Evolutionary conservation across 805 yeast genomes (phyloP), one percentile per base, ranked within the genome.

Genomic region (Candida maris): DNA sequence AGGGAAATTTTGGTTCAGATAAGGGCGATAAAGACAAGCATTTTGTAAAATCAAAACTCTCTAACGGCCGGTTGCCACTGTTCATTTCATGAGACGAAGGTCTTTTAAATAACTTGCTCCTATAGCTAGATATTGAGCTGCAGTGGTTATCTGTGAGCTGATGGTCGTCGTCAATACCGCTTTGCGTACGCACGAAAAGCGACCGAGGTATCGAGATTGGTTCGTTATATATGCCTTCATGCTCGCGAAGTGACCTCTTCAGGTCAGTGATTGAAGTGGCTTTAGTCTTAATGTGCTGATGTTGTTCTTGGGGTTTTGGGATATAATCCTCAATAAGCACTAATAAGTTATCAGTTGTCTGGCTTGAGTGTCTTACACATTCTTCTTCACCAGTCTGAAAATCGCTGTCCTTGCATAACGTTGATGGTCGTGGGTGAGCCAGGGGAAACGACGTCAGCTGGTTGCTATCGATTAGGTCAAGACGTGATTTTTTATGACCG

Each of bases 271-370:
- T 60, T 3, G 69, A 62, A 0, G 62, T 35, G 30, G 55, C 54
- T 34, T 54, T 52, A 36, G 54, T 55, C 35, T 54, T 52, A 36
- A 53, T 48, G 29, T 42, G 27, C 28, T 18, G 8, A 13, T 30
- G 27, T 39, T 44, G n/a, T 42, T 17, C 38, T 10, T 27, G 28
- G 18, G 56, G 48, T 27, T 47, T 53, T 12, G 62, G 58, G 44
- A 77, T 64, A 50, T 77, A 77, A 47, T 77, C 84, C 46, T 77
- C 84, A 7, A 77, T 70, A 14, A 77, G 53, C 1, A 77, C 76
- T 19, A 56, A 41, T 16, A 38, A 34, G 12, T 28, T 35, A 21
- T 37, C 39, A 20, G 16, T 16, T 15, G 32, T 37, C 19, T 15
- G 30, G 12, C 30, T 12, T 8, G 14, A 16, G 16, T 8, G 28